Evolutionary conservation across 768 basidiomycete species (phyloP).

Genomic region (Psilocybe cyanescens): DNA sequence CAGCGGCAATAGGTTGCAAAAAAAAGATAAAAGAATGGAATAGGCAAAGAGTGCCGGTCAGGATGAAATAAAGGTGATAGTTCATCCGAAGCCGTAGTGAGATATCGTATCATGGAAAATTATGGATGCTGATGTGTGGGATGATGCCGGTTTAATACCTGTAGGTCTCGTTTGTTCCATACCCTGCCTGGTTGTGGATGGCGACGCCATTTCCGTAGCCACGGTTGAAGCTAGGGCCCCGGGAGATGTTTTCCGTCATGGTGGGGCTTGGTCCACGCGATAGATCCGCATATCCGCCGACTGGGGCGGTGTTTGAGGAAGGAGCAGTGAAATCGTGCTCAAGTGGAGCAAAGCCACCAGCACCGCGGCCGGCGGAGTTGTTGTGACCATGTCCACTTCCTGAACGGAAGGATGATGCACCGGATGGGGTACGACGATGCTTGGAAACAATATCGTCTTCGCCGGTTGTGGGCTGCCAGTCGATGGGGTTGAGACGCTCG

Average conservation of each 20-base stretch:
- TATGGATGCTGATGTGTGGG: background rate
- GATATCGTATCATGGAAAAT: background rate
- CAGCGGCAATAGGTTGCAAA: slow-evolving; percentile 32
- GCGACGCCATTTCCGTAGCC: slow-evolving; percentile 63
- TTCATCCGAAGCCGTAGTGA: slow-evolving; percentile 14
- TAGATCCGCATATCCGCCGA: slow-evolving; percentile 84
- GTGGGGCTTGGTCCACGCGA: slow-evolving; percentile 74
- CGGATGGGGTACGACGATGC: slow-evolving; percentile 58
- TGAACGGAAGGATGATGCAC: slow-evolving; percentile 74
- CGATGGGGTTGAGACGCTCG: slow-evolving; percentile 84
- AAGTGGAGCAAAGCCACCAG: slow-evolving; percentile 9
- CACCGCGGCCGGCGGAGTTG: slow-evolving; percentile 23
- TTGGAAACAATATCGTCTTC: slow-evolving; percentile 50
- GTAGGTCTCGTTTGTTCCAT: slow-evolving; percentile 40
- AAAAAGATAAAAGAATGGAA: slow-evolving; percentile 20
- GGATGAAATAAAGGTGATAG: slow-evolving; percentile 8
- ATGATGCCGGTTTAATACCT: slow-evolving; percentile 29
- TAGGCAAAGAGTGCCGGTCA: slow-evolving; percentile 23
- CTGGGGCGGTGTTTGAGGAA: slow-evolving; percentile 52
- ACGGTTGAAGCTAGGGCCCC: slow-evolving; percentile 51
- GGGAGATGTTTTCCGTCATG: slow-evolving; percentile 54
- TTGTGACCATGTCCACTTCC: slow-evolving; percentile 40
- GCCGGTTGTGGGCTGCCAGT: slow-evolving; percentile 76
- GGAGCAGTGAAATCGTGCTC: slow-evolving; percentile 72
- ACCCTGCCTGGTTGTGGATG: slow-evolving; percentile 58